phyloP scores from a whole-genome alignment of 2,329 filamentous ascomycete species.

The Phialocephala sp. region DNA sequence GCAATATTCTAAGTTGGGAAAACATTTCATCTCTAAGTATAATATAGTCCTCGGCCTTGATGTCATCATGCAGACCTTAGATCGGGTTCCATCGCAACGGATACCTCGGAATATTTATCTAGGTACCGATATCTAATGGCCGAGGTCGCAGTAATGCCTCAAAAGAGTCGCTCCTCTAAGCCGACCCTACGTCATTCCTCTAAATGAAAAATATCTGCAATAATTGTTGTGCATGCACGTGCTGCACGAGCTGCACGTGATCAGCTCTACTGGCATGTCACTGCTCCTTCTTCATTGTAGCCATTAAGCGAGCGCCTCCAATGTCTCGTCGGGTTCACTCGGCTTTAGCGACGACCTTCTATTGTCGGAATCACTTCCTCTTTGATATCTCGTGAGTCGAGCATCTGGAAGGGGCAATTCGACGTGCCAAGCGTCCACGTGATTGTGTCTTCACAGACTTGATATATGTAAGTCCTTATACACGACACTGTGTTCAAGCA shows the following conservation, averaged over 20 bases:
- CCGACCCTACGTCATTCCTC: too few relatives aligned
- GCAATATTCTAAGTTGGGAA: too few relatives aligned
- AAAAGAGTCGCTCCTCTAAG: too few relatives aligned
- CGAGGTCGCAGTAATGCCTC: too few relatives aligned
- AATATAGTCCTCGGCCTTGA: too few relatives aligned
- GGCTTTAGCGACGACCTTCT: not conserved
- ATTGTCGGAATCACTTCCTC: not conserved
- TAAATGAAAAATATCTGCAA: too few relatives aligned
- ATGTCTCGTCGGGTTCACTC: not conserved
- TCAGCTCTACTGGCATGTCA: conserved; percentile 16
- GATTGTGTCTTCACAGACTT: not conserved
- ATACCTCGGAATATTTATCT: too few relatives aligned
- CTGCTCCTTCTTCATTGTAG: not conserved
- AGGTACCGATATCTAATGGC: too few relatives aligned
- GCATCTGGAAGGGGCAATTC: not conserved
- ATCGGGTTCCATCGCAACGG: too few relatives aligned
- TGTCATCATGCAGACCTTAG: too few relatives aligned
- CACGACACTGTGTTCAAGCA: not conserved
- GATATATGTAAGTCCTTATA: not conserved
- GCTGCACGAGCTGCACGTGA: not conserved
- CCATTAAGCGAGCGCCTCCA: not conserved
- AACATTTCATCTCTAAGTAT: too few relatives aligned
- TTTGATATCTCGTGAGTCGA: not conserved
- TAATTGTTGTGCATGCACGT: too few relatives aligned
- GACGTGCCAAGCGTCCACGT: not conserved